Percentiles rank a stretch among this genome's conserved stretches.
phyloP scores from a whole-genome alignment of 2,329 filamentous ascomycete genomes.

The Venturia effusa region DNA sequence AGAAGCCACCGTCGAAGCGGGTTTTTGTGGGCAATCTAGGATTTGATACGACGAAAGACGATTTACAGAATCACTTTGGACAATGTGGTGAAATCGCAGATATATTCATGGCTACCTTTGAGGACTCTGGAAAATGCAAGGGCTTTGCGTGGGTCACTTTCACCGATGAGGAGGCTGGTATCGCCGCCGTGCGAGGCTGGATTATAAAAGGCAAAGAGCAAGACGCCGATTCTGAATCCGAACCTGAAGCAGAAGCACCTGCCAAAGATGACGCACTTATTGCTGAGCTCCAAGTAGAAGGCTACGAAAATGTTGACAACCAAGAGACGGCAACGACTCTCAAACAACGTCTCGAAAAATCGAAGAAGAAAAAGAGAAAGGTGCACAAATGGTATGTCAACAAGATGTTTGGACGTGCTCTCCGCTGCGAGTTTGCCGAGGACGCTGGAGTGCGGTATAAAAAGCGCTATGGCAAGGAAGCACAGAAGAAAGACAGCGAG shows the following conservation, averaged over 20 bases:
- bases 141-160: conserved; percentile 95
- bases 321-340: neutral
- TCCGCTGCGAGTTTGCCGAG: conserved; percentile 90
- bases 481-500: conserved; percentile 24
- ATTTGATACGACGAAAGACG: conserved; percentile 55
- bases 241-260: conserved; percentile 43
- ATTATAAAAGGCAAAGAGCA: conserved; percentile 58
- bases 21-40: conserved; percentile 64
- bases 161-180: conserved; percentile 62
- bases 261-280: conserved; percentile 22
- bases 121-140: conserved; percentile 96
- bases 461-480: conserved; percentile 75
- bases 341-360: conserved; percentile 14
- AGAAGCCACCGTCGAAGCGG: conserved; percentile 60
- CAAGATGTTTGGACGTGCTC: conserved; percentile 62
- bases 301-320: conserved; percentile 19
- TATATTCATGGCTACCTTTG: conserved; percentile 86
- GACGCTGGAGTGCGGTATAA: conserved; percentile 82
- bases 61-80: conserved; percentile 67
- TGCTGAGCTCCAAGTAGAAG: conserved; percentile 17
- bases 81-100: conserved; percentile 76
- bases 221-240: conserved; percentile 34
- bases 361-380: conserved; percentile 33
- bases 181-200: conserved; percentile 70
- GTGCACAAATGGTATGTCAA: conserved; percentile 69